Evolutionary conservation across 2,329 filamentous ascomycete species (phyloP).

Genomic region (Xylariaceae sp.): DNA sequence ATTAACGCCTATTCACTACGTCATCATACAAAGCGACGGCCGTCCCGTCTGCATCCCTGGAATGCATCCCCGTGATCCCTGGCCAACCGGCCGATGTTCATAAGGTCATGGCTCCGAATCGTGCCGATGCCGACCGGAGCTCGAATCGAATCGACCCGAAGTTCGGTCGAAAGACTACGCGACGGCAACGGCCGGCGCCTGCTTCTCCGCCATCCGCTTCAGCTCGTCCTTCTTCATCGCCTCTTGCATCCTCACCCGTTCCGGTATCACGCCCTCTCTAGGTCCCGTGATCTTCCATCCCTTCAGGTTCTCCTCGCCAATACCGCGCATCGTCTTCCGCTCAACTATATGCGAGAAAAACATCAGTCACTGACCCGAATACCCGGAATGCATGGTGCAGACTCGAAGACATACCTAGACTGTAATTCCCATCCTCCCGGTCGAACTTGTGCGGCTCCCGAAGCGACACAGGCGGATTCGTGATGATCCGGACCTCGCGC

Average conservation of each 20-base stretch:
- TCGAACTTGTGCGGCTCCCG: constrained; percentile 51
- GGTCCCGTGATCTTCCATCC: constrained; percentile 50
- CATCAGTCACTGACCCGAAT: background rate
- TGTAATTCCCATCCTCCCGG: constrained; percentile 46
- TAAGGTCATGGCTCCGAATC: too few species aligned
- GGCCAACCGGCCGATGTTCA: too few species aligned
- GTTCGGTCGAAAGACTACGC: background rate
- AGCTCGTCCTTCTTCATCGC: constrained; percentile 49
- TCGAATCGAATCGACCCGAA: background rate
- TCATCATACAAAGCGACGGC: too few species aligned
- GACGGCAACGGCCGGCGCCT: constrained; percentile 18
- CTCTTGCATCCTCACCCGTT: constrained; percentile 45
- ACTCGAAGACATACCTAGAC: constrained; percentile 31
- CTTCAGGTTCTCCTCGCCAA: constrained; percentile 45
- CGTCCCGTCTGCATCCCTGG: too few species aligned
- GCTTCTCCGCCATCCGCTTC: constrained; percentile 38
- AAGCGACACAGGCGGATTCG: constrained; percentile 52
- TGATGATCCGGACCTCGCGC: constrained; percentile 48
- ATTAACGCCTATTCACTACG: too few species aligned
- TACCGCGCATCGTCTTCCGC: constrained; percentile 47
- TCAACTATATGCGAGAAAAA: constrained; percentile 40
- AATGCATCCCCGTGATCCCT: too few species aligned
- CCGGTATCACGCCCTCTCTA: constrained; percentile 49
- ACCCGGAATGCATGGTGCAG: background rate
- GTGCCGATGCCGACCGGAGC: too few species aligned